Base-by-base conservation (phyloP, 345 rosid genomes). In the Melaleuca alternifolia region DNA sequence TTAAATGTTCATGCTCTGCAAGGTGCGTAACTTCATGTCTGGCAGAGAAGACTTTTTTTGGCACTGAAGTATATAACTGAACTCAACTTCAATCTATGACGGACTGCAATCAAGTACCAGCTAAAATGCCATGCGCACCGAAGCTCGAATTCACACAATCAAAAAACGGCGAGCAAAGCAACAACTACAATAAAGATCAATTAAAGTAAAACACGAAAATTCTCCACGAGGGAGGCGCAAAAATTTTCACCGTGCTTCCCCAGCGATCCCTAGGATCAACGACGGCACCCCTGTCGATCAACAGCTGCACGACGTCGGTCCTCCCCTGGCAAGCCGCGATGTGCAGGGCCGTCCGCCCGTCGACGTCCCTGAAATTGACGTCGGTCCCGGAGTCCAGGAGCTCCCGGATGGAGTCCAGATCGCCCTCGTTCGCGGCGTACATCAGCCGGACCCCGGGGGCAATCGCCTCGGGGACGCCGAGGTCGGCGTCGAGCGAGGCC, bases 171-270 rank as follows among this genome's bases (percentile, higher is more conserved):
- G 24, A 37, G 41, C 5, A 10, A 65, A 65, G 77, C 6, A 65
- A 65, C 77, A 0, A 57, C 30, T 11, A 28, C 30, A 26, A 3
- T 0, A 56, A 57, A 57, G 26, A 57, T 24, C 16, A 51, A 51
- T 14, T 16, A 51, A 51, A 30, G 30, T 2, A 16, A 41, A 57
- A 16, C 8, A 48, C 26, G 54, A 53, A 61, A 65, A 61, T 57
- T 53, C 26, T 92, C 92, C 11, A 95, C 92, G 62, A 91, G 26
- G 6, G 65, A 24, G 54, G 86, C 41, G 10, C 13, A 26, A 23
- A 57, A n/a, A 83, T 14, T 91, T 93, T 92, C 41, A 97, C 99
- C 85, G 99, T 96, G 94, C 99, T 97, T 8, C 98, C 98, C 98
- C 99, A 96, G 7, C 97, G 96, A 88, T 97, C 98, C 88, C 93